Evolutionary conservation across 1,284 basidiomycete genomes (phyloP), one percentile per base, ranked within the genome.

Genomic region (Neolentinus lepideus): DNA sequence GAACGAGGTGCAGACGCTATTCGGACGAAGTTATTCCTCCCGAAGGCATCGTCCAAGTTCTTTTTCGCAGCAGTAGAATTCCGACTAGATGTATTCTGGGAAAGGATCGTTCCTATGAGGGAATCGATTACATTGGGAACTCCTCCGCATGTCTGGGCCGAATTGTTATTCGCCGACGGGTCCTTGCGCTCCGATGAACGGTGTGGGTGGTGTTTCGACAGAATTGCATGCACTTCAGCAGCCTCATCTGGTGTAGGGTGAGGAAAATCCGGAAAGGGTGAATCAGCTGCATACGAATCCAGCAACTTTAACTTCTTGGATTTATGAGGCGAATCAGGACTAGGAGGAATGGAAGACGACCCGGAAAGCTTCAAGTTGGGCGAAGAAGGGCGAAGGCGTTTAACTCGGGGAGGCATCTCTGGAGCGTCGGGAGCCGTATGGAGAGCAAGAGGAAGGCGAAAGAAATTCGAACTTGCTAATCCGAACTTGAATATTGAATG

Each of bases 61-160:
- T 69, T 64, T 63, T 90, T 89, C 0, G 88, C 87, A 1, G 79
- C 70, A 0, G 84, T 77, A 3, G 80, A 83, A 65, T 92, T 91
- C 26, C 69, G 68, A 36, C 72, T 71, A 33, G 82, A 82, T 0
- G 89, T 92, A 63, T 90, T 90, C 66, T 90, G 88, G 35, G 83
- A 85, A 19, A 92, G 75, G 56, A 90, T 80, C 0, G 86, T 89
- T 31, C 82, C 78, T 21, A 91, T 80, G 59, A 89, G 75, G 0
- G 85, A 77, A 61, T 91, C 89, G 51, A 90, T 75, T 47, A 91
- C 84, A 56, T 84, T 79, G 0, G 81, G 78, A 1, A 79, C 77
- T 48, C 73, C 69, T 0, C 83, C 85, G 58, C 84, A 85, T 1
- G 77, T 79, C 53, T 65, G 63, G 1, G 76, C 77, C 2, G 78